Percentiles rank a stretch among this genome's conserved stretches.
These are phyloP conservation scores for Lunasporangiospora selenospora DNA, from an alignment of 192 early-diverging fungal genomes.

Conservation along the genomic window DNA sequence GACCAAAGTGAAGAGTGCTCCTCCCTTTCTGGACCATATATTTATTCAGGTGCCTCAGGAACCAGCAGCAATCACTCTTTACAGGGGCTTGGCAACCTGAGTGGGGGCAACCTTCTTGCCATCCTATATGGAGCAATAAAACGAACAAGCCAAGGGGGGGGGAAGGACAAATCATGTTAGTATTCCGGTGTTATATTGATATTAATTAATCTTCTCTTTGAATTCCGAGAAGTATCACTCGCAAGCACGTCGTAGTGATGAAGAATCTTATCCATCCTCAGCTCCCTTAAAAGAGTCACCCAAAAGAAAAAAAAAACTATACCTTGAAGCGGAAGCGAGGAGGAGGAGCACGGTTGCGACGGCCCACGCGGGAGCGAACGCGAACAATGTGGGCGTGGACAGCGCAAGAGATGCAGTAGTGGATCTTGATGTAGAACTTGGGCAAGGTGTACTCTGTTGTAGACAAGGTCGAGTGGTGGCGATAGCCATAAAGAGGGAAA, in stretches of 20 bases:
- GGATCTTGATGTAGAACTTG: slow-evolving; percentile 99
- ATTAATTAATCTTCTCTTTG: too few relatives aligned
- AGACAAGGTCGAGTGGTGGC: too few relatives aligned
- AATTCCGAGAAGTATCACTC: too few relatives aligned
- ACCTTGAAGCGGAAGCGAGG: slow-evolving; percentile 87
- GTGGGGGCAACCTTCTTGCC: slow-evolving; percentile 64
- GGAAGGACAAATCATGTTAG: neutral
- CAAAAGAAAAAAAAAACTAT: slow-evolving; percentile 37
- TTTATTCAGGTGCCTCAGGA: too few relatives aligned
- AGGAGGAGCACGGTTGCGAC: slow-evolving; percentile 94
- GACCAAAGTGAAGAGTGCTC: too few relatives aligned
- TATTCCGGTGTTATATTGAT: neutral
- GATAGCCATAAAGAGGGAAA: too few relatives aligned
- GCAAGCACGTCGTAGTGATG: too few relatives aligned
- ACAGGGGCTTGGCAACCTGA: slow-evolving; percentile 50
- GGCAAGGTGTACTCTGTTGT: slow-evolving; percentile 88
- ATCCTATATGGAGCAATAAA: slow-evolving; percentile 50
- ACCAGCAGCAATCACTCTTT: too few relatives aligned
- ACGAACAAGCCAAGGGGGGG: neutral
- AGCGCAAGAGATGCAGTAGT: slow-evolving; percentile 98
- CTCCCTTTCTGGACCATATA: too few relatives aligned
- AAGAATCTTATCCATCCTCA: too few relatives aligned
- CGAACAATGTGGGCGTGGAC: slow-evolving; percentile 95
- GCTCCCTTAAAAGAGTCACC: neutral
- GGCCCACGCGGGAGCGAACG: slow-evolving; percentile 87